A percentile compares a stretch with the other conserved stretches of the same genome.
Conservation (phyloP, 2,329 filamentous ascomycete genomes). For the Microascus cirrosus region DNA sequence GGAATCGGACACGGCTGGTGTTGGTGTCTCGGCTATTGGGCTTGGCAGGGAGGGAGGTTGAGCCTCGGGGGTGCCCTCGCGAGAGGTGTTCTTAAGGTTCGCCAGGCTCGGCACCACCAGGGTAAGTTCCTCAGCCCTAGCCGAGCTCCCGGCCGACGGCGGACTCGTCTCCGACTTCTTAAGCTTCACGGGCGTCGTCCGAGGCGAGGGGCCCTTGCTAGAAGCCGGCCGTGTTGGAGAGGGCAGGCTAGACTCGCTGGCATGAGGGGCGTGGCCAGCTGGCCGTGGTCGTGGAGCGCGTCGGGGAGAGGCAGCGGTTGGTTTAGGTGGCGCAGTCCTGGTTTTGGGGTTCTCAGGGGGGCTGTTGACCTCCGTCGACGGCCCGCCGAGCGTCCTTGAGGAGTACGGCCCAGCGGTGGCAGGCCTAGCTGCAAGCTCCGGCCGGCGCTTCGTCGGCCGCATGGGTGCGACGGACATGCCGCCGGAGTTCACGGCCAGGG, state of each 20-base stretch:
- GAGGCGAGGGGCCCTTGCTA: slow-evolving; percentile 23
- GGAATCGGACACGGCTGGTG: neutral
- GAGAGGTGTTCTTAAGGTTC: slow-evolving; percentile 15
- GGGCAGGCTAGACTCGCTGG: slow-evolving; percentile 37
- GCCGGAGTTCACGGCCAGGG: slow-evolving; percentile 34
- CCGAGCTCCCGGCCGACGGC: slow-evolving; percentile 15
- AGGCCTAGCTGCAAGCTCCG: slow-evolving; percentile 46
- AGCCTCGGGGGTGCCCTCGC: neutral
- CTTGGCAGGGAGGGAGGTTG: slow-evolving; percentile 15
- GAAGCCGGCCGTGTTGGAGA: slow-evolving; percentile 26
- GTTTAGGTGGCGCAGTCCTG: neutral
- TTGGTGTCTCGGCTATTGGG: slow-evolving; percentile 2
- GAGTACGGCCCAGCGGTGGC: slow-evolving; percentile 58
- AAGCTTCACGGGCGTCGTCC: slow-evolving; percentile 26
- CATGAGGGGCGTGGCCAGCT: slow-evolving; percentile 31
- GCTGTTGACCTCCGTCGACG: slow-evolving; percentile 21
- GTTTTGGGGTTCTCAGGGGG: neutral
- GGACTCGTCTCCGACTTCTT: slow-evolving; percentile 19
- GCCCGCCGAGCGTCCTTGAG: slow-evolving; percentile 38
- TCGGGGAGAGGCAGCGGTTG: slow-evolving; percentile 31
- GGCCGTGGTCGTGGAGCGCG: slow-evolving; percentile 33
- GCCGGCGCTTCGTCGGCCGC: slow-evolving; percentile 45
- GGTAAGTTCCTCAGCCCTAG: slow-evolving; percentile 32
- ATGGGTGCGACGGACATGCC: slow-evolving; percentile 55
- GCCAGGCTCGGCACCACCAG: slow-evolving; percentile 37